Percentiles rank a stretch among this genome's conserved stretches.
phyloP scores from a whole-genome alignment of 495 filamentous ascomycete species.

The Trichoderma parareesei region DNA sequence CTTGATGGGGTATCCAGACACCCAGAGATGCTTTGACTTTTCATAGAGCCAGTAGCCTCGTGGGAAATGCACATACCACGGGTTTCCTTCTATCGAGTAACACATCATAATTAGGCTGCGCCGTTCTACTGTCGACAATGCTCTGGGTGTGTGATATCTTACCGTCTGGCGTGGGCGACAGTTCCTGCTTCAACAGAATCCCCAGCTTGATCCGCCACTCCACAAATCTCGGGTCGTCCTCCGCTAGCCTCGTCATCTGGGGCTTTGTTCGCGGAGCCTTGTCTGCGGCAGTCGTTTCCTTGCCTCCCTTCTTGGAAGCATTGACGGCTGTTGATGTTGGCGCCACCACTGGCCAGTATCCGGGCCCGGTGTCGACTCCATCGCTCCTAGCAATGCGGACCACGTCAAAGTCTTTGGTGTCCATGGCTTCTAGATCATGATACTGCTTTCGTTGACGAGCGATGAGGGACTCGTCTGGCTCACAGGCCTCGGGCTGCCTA shows the following conservation, averaged over 20 bases:
- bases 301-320: constrained; percentile 2
- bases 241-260: constrained; percentile 11
- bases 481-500: background rate
- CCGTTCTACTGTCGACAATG: no score
- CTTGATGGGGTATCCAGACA: constrained; percentile 14
- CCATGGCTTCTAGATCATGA: background rate
- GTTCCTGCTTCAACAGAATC: constrained; percentile 12
- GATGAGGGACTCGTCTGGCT: background rate
- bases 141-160: background rate
- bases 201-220: constrained; percentile 14
- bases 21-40: constrained; percentile 14
- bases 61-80: constrained; percentile 13
- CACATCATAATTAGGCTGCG: background rate
- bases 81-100: constrained; percentile 9
- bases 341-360: constrained; percentile 12
- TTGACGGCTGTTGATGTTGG: background rate
- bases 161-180: constrained; percentile 13
- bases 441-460: background rate
- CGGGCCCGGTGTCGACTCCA: constrained; percentile 13
- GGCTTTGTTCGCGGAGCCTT: constrained; percentile 7
- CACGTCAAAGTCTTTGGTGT: constrained; percentile 12
- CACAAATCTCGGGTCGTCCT: constrained; percentile 13
- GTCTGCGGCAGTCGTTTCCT: constrained; percentile 6
- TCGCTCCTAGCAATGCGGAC: constrained; percentile 10
- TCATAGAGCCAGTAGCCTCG: constrained; percentile 14